Evolutionary conservation across 345 rosid species (phyloP).

Genomic region (Aurinia saxatilis): DNA sequence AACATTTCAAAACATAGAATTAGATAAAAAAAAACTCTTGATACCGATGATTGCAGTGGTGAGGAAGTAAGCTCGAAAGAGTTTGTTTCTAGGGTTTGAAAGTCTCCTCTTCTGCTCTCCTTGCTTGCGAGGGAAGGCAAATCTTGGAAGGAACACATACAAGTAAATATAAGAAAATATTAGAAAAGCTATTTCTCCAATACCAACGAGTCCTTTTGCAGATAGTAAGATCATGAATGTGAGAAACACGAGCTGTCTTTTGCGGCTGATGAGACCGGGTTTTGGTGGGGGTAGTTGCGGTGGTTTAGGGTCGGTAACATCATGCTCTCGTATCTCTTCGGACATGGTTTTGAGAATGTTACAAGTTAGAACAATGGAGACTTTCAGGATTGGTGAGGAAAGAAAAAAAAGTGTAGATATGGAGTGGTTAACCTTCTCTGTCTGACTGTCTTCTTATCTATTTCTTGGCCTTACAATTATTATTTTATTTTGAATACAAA

Average conservation of each 20-base stretch:
- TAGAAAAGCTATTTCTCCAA: conserved; percentile 53
- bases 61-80: conserved; percentile 45
- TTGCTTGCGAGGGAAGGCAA: conserved; percentile 50
- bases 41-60: conserved; percentile 45
- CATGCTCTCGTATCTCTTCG: conserved; percentile 7
- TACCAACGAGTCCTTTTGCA: conserved; percentile 58
- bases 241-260: conserved; percentile 51
- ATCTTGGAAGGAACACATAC: conserved; percentile 42
- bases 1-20: neutral
- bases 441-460: conserved; percentile 23
- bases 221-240: conserved; percentile 42
- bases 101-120: conserved; percentile 30
- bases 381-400: conserved; percentile 5
- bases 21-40: neutral
- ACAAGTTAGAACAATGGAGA: neutral
- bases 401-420: conserved; percentile 4
- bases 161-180: conserved; percentile 47
- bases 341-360: conserved; percentile 9
- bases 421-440: conserved; percentile 28
- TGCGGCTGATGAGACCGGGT: conserved; percentile 38
- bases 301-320: conserved; percentile 12
- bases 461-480: conserved; percentile 14
- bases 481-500: neutral
- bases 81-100: conserved; percentile 40
- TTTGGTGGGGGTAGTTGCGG: conserved; percentile 2